These are phyloP conservation scores for Tetrahymena elliotti DNA, from an alignment of 73 alveolate species.

Conservation along the genomic window DNA sequence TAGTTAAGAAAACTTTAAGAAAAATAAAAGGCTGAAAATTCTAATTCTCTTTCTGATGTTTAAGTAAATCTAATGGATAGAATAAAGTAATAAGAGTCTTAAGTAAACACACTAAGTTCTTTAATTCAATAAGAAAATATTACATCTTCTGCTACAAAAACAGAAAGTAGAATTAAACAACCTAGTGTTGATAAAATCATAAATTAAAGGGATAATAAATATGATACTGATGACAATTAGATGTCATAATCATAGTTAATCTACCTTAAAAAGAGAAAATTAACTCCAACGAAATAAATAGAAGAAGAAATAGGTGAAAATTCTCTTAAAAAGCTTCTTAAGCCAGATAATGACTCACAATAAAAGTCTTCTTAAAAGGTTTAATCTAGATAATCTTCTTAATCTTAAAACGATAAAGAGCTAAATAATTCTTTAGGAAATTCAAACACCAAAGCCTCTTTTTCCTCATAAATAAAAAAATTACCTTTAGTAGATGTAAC, in stretches of 20 bases:
- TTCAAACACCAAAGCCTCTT: background rate
- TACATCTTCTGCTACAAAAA: background rate
- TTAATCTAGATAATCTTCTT: background rate
- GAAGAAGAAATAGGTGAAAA: background rate
- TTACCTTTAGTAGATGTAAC: background rate
- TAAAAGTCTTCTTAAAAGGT: background rate
- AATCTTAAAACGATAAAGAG: background rate
- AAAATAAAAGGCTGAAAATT: background rate
- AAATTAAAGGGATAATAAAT: background rate
- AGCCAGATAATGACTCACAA: background rate
- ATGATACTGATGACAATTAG: background rate
- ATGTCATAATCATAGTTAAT: background rate
- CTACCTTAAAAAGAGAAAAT: background rate
- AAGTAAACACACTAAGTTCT: background rate
- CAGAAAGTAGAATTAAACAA: background rate
- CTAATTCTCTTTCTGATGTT: background rate
- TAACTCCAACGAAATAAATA: background rate
- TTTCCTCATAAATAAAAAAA: background rate
- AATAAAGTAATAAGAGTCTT: background rate
- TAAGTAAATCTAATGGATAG: background rate
- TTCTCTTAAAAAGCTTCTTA: background rate
- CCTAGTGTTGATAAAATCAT: background rate
- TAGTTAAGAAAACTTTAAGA: background rate
- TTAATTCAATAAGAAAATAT: background rate
- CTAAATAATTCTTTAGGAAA: background rate